A percentile compares a stretch with the other conserved stretches of the same genome.
Conservation (phyloP, 768 basidiomycete species). For the Mycena sanguinolenta region DNA sequence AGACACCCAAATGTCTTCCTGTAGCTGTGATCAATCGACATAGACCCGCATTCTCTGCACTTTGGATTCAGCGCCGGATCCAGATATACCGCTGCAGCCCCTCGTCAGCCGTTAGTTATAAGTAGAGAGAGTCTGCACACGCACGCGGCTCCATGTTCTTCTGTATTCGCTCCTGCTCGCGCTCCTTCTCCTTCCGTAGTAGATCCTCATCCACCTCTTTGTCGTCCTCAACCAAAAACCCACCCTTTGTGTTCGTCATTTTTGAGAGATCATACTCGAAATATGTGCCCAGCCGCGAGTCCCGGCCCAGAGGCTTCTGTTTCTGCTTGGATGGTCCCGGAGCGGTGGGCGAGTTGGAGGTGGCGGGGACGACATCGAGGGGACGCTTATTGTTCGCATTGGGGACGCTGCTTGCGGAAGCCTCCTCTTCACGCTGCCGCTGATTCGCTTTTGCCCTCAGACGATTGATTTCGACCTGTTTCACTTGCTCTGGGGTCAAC, state of each 20-base stretch:
- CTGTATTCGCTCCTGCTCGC: slow-evolving; percentile 82
- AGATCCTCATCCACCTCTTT: slow-evolving; percentile 83
- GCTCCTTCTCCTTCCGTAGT: slow-evolving; percentile 81
- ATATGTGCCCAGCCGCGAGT: slow-evolving; percentile 88
- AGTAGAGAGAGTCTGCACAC: not conserved
- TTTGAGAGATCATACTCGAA: slow-evolving; percentile 98
- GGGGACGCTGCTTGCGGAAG: slow-evolving; percentile 56
- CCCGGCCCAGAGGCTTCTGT: slow-evolving; percentile 71
- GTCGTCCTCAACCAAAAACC: slow-evolving; percentile 93
- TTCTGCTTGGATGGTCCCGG: slow-evolving; percentile 62
- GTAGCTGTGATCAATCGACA: slow-evolving; percentile 89
- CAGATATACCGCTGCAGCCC: slow-evolving; percentile 77
- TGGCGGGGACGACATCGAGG: slow-evolving; percentile 67
- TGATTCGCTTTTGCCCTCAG: slow-evolving; percentile 86
- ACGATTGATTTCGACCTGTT: slow-evolving; percentile 83
- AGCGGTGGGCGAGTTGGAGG: slow-evolving; percentile 72
- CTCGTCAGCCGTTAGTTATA: not conserved
- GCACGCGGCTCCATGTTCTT: slow-evolving; percentile 83
- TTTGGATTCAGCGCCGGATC: slow-evolving; percentile 83
- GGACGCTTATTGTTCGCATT: slow-evolving; percentile 87
- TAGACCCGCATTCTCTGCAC: slow-evolving; percentile 87
- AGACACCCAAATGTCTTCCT: slow-evolving; percentile 85
- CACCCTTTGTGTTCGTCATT: slow-evolving; percentile 97
- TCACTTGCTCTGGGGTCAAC: slow-evolving; percentile 77
- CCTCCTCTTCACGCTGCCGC: slow-evolving; percentile 71